Evolutionary conservation across 2,329 filamentous ascomycete genomes (phyloP), one percentile per base, ranked within the genome.

Genomic region (Epichloe sibirici): DNA sequence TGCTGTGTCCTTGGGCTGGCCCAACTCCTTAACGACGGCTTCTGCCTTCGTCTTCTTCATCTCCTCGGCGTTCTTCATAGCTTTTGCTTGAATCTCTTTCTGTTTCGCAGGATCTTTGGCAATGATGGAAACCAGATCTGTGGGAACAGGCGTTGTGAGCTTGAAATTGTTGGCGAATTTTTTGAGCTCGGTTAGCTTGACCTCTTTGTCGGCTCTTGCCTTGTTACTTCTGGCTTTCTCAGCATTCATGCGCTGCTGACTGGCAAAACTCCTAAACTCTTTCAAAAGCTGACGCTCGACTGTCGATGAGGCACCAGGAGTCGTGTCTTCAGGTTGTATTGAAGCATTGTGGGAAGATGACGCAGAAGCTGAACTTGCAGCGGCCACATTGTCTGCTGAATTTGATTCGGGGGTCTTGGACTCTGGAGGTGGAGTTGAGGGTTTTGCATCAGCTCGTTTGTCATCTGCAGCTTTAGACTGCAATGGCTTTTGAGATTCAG

Each of bases 21-120:
- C 51, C 57, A 68, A 69, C 43, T 75, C 69, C 55, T 78, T 74
- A 23, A 70, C 65, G 17, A 69, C 62, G 25, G 68, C 58, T 49
- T 73, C 74, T 17, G 73, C 63, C 63, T 82, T 82, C 51, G 78
- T 73, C 60, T 81, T 77, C 4, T 72, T 70, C 51, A 78, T 68
- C 57, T 83, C 79, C 56, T 88, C 83, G 2, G 82, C 83, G 58
- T 91, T 85, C 63, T 82, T 81, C 55, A 88, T 82, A 1, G 89
- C 89, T 68, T 90, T 94, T 61, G 90, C 86, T 63, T 95, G 85
- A 57, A 98, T 97, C 64, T 90, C 83, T 62, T 90, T 83, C 69
- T 97, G 93, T 72, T 96, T 98, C 45, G 75, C 78, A n/a, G 90
- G 90, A 65, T 98, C 93, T 66, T 97, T 98, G 54, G 93, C 91